Evolutionary conservation across 805 yeast genomes (phyloP), one percentile per base, ranked within the genome.

Genomic region (Candida khao-thaluensis): DNA sequence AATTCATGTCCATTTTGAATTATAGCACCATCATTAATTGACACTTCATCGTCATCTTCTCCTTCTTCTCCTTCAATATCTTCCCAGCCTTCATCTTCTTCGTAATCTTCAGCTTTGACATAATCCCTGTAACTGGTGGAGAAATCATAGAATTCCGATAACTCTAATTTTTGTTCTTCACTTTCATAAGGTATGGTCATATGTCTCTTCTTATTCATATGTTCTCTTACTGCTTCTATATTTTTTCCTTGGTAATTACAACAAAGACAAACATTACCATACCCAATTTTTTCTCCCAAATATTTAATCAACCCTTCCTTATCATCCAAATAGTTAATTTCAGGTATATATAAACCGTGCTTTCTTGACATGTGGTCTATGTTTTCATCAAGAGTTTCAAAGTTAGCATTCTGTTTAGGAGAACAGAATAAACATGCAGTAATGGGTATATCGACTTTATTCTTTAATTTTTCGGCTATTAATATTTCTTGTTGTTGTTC

Each of bases 311-410:
- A 69, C 0, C 97, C 98, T 27, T 67, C 72, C 35, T 77, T 64
- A 57, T 90, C 87, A 0, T 62, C 66, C 34, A 93, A 69, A 52
- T 77, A 89, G 11, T 77, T 72, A 44, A 72, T 67, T 59, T 93
- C 97, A 1, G 99, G 99, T 5, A 93, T 74, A 45, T 83, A 93
- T 30, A 93, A 70, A 1, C 98, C 98, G 60, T 85, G 96, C 25
- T 60, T 67, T 42, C 71, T 72, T 53, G 77, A 80, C 95, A 93
- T 84, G 59, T 93, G 96, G 20, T 69, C 71, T 21, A 84, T 52
- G 39, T 69, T 68, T 20, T 59, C 72, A 5, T 75, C 78, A 12
- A 71, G 47, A 17, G 60, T 54, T 9, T 48, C 55, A 37, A 70
- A 72, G 11, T 45, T 41, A 34, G 61, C 54, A 26, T 64, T 56